These are phyloP conservation scores for Cryptococcus sp. DNA, from an alignment of 1,284 basidiomycete genomes.

Conservation along the genomic window DNA sequence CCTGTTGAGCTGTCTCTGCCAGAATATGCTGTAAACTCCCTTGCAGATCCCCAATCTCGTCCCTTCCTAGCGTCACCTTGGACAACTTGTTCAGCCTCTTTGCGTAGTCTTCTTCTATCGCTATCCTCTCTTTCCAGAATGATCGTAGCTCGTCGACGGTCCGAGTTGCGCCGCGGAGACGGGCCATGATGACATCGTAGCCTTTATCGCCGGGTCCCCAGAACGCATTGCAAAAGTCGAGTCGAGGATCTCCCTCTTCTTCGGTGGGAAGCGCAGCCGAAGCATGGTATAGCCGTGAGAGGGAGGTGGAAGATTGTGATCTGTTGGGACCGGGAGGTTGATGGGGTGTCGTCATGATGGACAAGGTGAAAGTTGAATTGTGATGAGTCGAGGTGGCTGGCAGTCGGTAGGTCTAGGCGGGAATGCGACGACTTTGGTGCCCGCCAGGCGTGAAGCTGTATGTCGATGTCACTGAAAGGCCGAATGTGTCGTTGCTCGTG, in stretches of 20 bases:
- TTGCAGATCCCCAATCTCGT: slow-evolving; percentile 86
- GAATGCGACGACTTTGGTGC: neutral
- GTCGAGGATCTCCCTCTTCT: slow-evolving; percentile 34
- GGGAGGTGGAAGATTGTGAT: slow-evolving; percentile 43
- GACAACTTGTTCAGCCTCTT: slow-evolving; percentile 78
- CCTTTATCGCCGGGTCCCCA: slow-evolving; percentile 84
- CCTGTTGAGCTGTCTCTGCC: slow-evolving; percentile 75
- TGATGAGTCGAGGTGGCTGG: slow-evolving; percentile 2
- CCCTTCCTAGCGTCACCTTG: slow-evolving; percentile 68
- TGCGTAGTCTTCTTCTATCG: slow-evolving; percentile 88
- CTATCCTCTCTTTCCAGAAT: slow-evolving; percentile 84
- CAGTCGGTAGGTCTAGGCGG: neutral
- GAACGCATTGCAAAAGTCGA: slow-evolving; percentile 95
- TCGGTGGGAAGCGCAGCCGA: slow-evolving; percentile 17
- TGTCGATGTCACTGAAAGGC: no score
- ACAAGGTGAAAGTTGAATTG: neutral
- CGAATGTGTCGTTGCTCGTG: no score
- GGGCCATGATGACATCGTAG: slow-evolving; percentile 80
- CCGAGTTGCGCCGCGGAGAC: slow-evolving; percentile 76
- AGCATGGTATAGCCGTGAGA: slow-evolving; percentile 42
- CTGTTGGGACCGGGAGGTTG: slow-evolving; percentile 25
- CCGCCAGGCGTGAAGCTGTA: no score
- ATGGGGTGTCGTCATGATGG: neutral
- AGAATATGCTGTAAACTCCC: slow-evolving; percentile 71
- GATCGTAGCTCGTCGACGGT: slow-evolving; percentile 81